Evolutionary conservation across 495 filamentous ascomycete genomes (phyloP), one percentile per base, ranked within the genome.

Genomic region (Saxispiralis lemnorum): DNA sequence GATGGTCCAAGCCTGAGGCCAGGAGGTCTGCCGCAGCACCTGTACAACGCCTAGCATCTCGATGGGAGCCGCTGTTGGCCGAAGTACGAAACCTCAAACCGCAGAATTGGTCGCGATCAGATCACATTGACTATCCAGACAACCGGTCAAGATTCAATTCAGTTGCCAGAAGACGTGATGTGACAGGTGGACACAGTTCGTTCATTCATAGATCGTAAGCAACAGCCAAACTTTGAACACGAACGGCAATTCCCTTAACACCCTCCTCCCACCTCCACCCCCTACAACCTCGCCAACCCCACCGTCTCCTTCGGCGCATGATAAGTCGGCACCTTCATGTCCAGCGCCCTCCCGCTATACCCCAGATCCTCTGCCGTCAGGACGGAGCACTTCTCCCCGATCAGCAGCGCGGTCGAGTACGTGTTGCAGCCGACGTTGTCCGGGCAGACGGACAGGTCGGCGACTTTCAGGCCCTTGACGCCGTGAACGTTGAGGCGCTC

Each of bases 371-470:
- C 79, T 2, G 73, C 80, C n/a, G 72, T 63, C 42, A 45, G 39
- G 16, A 39, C 39, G 14, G 19, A n/a, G 17, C 70, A 75, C 61
- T 89, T 89, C 65, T 89, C 81, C n/a, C 81, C 83, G 43, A 89
- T 86, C 6, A 84, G 64, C 10, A 87, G 69, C 18, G 82, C 81
- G 12, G 79, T 85, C 35, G 73, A 72, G 54, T 76, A 76, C 49
- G 79, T 84, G 58, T 84, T 84, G 65, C 77, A 82, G 24, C 80
- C 79, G 17, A 87, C 77, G 47, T 89, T 89, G 56, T 83, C 80
- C 1, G 82, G 81, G 56, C 77, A 84, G 58, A 87, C 84, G 18
- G 71, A 77, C 39, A 87, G 63, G 61, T 87, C 83, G 12, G 80
- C 79, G 34, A 84, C 79, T 67, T 87, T 87, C 38, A 89, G 72